Evolutionary conservation across 1,284 basidiomycete genomes (phyloP).

Genomic region (Fomes fomentarius): DNA sequence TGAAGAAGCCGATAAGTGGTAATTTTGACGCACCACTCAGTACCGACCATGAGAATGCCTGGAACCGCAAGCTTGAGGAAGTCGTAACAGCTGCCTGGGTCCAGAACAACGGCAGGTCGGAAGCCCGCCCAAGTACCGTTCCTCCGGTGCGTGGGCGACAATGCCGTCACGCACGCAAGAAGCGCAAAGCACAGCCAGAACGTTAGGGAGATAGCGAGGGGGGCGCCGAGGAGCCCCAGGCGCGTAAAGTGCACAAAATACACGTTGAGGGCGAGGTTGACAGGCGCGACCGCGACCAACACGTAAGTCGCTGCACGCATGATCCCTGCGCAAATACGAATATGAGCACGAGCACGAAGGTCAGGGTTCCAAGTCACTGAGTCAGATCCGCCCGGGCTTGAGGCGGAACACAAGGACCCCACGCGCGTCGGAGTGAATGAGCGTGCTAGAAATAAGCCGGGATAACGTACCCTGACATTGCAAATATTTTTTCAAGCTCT

Average conservation of each 20-base stretch:
- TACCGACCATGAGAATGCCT: conserved; percentile 78
- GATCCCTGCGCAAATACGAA: conserved; percentile 70
- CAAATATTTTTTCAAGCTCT: conserved; percentile 77
- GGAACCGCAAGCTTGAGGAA: conserved; percentile 72
- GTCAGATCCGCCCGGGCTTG: too few species aligned
- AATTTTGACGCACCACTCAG: conserved; percentile 61
- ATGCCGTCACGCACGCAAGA: conserved; percentile 49
- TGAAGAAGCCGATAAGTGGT: neutral
- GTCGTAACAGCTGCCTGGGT: conserved; percentile 47
- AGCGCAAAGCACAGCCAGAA: conserved; percentile 70
- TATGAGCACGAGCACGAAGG: too few species aligned
- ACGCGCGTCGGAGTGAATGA: too few species aligned
- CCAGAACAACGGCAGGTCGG: conserved; percentile 47
- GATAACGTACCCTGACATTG: conserved; percentile 69
- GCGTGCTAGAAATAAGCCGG: neutral
- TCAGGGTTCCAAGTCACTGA: too few species aligned
- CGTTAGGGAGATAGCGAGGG: conserved; percentile 66
- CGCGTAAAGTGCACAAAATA: conserved; percentile 60
- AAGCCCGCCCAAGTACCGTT: conserved; percentile 72
- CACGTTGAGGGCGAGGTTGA: conserved; percentile 66
- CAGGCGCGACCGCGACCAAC: conserved; percentile 59
- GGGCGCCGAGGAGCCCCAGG: conserved; percentile 65
- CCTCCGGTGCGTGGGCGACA: conserved; percentile 52
- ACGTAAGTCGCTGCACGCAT: conserved; percentile 72
- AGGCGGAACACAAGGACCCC: too few species aligned